These are phyloP conservation scores for Metarhizium anisopliae DNA, from an alignment of 2,329 filamentous ascomycete species.

Conservation along the genomic window DNA sequence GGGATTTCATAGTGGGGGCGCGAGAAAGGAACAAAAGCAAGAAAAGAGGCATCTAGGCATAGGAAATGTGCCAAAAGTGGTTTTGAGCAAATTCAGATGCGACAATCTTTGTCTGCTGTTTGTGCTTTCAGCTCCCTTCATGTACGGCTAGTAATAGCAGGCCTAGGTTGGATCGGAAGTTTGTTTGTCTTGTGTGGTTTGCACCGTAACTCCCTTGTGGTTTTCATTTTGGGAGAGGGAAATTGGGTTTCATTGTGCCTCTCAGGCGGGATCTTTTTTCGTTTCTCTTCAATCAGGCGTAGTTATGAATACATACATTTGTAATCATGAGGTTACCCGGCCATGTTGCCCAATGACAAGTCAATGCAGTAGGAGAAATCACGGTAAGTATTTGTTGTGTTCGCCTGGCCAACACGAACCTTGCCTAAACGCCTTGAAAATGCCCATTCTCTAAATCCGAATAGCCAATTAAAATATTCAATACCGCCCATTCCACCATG, in stretches of 20 bases:
- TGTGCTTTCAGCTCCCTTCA: neutral
- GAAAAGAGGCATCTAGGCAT: neutral
- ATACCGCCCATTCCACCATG: neutral
- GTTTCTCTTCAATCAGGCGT: neutral
- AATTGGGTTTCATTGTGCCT: neutral
- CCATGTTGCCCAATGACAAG: neutral
- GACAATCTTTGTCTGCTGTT: neutral
- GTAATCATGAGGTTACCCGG: neutral
- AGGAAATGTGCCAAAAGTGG: neutral
- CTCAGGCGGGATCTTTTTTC: neutral
- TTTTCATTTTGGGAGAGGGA: neutral
- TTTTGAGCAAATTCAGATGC: neutral
- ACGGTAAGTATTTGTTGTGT: neutral
- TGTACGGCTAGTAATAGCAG: neutral
- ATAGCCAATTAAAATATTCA: neutral
- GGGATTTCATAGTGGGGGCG: no score
- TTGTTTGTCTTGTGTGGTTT: neutral
- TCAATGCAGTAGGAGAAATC: neutral
- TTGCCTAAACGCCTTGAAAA: slow-evolving; percentile 3
- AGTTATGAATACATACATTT: neutral
- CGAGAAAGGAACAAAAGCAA: neutral
- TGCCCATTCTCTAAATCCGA: slow-evolving; percentile 1
- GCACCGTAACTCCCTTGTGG: neutral
- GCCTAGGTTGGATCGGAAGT: neutral
- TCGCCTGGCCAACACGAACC: neutral